phyloP scores from a whole-genome alignment of 2,329 filamentous ascomycete species.

The Claviceps spartinae region DNA sequence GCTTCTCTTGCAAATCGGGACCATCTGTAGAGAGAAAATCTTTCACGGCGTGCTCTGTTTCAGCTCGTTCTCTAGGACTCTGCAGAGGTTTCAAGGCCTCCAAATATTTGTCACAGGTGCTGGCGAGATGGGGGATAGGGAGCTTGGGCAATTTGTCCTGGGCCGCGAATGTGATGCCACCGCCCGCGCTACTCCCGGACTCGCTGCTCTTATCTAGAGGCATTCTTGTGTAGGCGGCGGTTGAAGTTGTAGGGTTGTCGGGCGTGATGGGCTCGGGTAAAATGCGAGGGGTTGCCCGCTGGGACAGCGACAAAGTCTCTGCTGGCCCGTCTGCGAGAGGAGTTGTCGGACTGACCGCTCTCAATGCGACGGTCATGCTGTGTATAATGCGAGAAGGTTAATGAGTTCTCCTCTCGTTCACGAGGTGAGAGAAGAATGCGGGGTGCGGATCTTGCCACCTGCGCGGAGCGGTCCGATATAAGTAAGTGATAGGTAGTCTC shows the following conservation, averaged over 20 bases:
- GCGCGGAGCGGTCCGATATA: conserved; percentile 80
- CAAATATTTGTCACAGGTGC: conserved; percentile 67
- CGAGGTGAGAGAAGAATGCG: conserved; percentile 34
- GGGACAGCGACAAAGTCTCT: conserved; percentile 15
- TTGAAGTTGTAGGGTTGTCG: conserved; percentile 10
- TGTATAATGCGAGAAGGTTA: conserved; percentile 14
- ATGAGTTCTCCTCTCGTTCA: not conserved
- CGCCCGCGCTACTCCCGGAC: conserved; percentile 30
- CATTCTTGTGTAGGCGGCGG: conserved; percentile 24
- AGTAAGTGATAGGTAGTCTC: conserved; percentile 81
- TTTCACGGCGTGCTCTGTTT: conserved; percentile 65
- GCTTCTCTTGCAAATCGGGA: conserved; percentile 69
- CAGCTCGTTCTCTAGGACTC: conserved; percentile 63
- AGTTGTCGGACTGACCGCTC: conserved; percentile 45
- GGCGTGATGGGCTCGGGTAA: conserved; percentile 19
- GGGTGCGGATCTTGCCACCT: conserved; percentile 69
- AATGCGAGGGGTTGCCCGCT: conserved; percentile 26
- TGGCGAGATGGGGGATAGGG: conserved; percentile 78
- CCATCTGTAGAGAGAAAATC: conserved; percentile 77
- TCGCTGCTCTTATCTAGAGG: conserved; percentile 29
- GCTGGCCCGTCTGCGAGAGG: conserved; percentile 60
- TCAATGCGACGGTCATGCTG: conserved; percentile 23
- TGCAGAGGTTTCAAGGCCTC: conserved; percentile 71
- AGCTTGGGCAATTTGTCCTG: conserved; percentile 85
- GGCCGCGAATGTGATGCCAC: conserved; percentile 73